Percentiles rank a stretch among this genome's conserved stretches.
These are phyloP conservation scores for Pittosporum tobira DNA, from an alignment of 129 eudicot species.

Conservation along the genomic window DNA sequence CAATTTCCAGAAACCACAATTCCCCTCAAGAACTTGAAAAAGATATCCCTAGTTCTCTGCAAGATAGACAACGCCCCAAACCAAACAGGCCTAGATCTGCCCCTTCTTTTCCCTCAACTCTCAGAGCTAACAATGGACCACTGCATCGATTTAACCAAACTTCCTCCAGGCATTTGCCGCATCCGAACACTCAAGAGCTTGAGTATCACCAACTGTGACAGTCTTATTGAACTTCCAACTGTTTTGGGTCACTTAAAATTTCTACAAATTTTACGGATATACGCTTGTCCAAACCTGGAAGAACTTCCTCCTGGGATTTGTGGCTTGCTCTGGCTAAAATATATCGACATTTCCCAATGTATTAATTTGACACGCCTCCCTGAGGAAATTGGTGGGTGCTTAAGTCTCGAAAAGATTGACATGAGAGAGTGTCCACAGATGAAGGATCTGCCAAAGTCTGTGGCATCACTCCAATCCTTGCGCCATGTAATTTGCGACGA, in stretches of 20 bases:
- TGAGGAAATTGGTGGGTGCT: constrained; percentile 53
- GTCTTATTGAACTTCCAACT: constrained; percentile 52
- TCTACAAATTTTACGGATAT: constrained; percentile 51
- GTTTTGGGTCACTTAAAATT: constrained; percentile 45
- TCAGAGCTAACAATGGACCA: constrained; percentile 80
- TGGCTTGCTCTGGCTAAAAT: constrained; percentile 41
- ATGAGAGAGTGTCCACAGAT: constrained; percentile 73
- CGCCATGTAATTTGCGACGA: constrained; percentile 70
- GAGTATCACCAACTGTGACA: constrained; percentile 81
- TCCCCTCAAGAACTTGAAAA: constrained; percentile 49
- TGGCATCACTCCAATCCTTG: constrained; percentile 26
- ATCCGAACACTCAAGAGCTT: constrained; percentile 43
- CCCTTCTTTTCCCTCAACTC: constrained; percentile 62
- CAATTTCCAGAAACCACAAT: constrained; percentile 42
- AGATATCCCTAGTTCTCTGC: constrained; percentile 65
- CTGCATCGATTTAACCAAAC: constrained; percentile 45
- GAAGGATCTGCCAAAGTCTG: constrained; percentile 44
- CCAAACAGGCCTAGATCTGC: constrained; percentile 37
- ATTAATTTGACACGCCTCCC: constrained; percentile 51
- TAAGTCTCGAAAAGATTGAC: constrained; percentile 58
- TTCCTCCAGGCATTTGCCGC: constrained; percentile 53
- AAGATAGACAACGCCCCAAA: constrained; percentile 34
- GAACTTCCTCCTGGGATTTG: constrained; percentile 51
- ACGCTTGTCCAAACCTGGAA: constrained; percentile 69
- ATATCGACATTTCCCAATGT: constrained; percentile 72